A percentile compares a stretch with the other conserved stretches of the same genome.
phyloP scores from a whole-genome alignment of 495 filamentous ascomycete genomes.

The Copromyces sp. region DNA sequence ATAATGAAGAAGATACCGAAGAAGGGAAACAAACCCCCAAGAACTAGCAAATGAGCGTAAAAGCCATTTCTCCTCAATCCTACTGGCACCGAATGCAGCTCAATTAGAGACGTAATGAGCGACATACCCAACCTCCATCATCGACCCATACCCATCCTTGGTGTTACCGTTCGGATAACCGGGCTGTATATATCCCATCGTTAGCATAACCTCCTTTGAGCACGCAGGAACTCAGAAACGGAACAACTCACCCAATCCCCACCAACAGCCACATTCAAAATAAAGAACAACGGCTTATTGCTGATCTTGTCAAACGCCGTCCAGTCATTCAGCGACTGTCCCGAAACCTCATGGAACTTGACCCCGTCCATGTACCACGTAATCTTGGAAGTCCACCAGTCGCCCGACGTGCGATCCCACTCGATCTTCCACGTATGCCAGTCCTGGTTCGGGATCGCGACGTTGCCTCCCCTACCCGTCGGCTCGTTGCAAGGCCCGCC shows the following conservation, averaged over 20 bases:
- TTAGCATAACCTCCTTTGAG: neutral
- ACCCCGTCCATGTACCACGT: conserved; percentile 38
- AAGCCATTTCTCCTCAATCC: neutral
- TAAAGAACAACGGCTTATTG: conserved; percentile 30
- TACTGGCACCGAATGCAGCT: neutral
- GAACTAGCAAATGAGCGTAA: neutral
- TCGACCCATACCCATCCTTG: conserved; percentile 28
- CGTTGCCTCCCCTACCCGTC: conserved; percentile 25
- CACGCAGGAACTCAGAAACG: too few relatives aligned
- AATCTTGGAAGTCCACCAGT: conserved; percentile 35
- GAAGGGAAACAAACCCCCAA: neutral
- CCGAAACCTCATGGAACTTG: conserved; percentile 31
- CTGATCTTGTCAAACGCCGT: conserved; percentile 31
- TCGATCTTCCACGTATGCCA: conserved; percentile 39
- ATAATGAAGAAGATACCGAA: neutral
- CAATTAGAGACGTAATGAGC: conserved; percentile 22
- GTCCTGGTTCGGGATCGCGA: conserved; percentile 28
- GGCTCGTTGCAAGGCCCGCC: conserved; percentile 39
- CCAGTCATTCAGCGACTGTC: conserved; percentile 24
- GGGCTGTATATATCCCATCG: conserved; percentile 18
- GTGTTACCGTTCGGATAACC: conserved; percentile 30
- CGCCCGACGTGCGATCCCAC: conserved; percentile 29
- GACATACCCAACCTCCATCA: conserved; percentile 40
- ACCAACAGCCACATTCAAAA: conserved; percentile 43
- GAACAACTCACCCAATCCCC: conserved; percentile 34